Evolutionary conservation across 805 yeast species (phyloP), one percentile per base, ranked within the genome.

Genomic region (Saccharomycopsis olivae): DNA sequence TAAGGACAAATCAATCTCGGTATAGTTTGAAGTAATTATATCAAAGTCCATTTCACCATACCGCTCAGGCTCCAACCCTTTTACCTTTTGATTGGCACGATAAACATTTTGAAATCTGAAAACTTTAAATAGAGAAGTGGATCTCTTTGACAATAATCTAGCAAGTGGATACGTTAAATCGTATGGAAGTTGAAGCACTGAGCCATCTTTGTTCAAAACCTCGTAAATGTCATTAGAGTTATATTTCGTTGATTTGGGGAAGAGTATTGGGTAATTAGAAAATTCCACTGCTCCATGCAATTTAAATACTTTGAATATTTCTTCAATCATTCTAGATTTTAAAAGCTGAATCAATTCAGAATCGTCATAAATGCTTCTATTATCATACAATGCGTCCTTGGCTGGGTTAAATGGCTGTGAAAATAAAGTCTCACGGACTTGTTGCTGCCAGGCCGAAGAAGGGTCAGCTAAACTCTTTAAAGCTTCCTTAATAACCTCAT

Each of bases 121-220:
- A 5, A 39, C 36, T 29, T 43, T 43, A 29, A 38, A 42, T 16
- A 36, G 19, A 10, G 38, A 32, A 11, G 37, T 32, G 9, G 31
- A 9, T 18, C 38, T 16, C 17, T 80, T 73, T 2, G 96, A 87
- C 24, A 92, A 57, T 36, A 75, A 66, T 49, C 97, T 66, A 0
- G 98, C 98, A 64, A 82, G 73, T 0, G 99, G 97, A 25, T 88
- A 62, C 0, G 94, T 83, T 46, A 88, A 65, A 55, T 92, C 98
- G 53, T 82, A 87, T 2, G 96, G 94, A 25, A 92, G 60, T 49
- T 88, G 95, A 25, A 92, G 61, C 3, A 92, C 89, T 0, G 87
- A 75, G 0, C 99, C 99, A 23, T 85, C 78, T 38, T 74, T 68
- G 53, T 89, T 97, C 39, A 92, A 60, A 1, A 92, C 71, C 51